Base-by-base conservation (phyloP, 108 stramenopile genomes). In the Nitzschia sp. region DNA sequence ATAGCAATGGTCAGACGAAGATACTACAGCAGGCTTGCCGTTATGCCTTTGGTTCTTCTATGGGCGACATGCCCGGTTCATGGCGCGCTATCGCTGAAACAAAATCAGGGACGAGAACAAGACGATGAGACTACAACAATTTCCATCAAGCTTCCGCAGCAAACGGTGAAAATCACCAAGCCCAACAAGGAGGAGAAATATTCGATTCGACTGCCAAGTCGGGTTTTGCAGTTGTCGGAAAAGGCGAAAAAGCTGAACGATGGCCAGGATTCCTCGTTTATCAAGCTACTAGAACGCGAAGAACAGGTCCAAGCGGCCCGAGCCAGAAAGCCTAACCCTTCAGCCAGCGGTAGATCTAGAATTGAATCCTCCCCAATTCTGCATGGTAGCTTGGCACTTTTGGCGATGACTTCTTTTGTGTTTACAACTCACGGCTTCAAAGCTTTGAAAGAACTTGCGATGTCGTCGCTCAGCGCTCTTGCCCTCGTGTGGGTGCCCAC, bases 401-500 rank as follows among this genome's bases (percentile, higher is more conserved):
- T 50, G 48, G 48, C 48, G 4, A 5, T 50, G 17, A 5, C 17
- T 16, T 19, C 48, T 4, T 50, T 50, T 50, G 48, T 50, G 19
- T 50, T 11, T 11, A 50, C 48, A n/a, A 21, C 8, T n/a, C 48
- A 50, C 19, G 48, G 48, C 19, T 50, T 50, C 4, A 50, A 50
- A n/a, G 33, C 6, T 2, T 31, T 60, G 2, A 29, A 32, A 17
- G 55, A 56, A 31, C 30, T 32, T 32, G 26, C 30, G 19, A 22
- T 22, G 33, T 6, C n/a, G 33, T 60, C 58, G 13, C 3, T 60
- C 5, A 41, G 58, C 8, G 35, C 58, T 35, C 35, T 63, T 44
- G 63, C 47, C 9, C 3, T 63, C 6, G 63, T 48, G 9, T 63
- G 63, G 63, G 2, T 63, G 17, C 63, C 63, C 2, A 36, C 47